phyloP scores from a whole-genome alignment of 805 yeast species.

The Myxozyma kluyveri region DNA sequence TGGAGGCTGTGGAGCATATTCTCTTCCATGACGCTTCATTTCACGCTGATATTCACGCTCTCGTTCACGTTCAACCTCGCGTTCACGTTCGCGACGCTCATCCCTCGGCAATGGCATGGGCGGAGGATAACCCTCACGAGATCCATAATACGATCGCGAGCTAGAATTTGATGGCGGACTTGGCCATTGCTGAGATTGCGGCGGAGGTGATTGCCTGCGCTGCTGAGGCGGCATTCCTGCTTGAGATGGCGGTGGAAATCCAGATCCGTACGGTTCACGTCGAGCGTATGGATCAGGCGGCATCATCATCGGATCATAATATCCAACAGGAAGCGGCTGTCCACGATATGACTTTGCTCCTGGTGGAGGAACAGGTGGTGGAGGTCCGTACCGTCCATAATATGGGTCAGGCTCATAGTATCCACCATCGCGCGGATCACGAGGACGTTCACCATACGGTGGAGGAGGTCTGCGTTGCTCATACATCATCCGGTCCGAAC shows the following conservation, averaged over 20 bases:
- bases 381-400: neutral
- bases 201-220: no score
- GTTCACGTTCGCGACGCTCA: neutral
- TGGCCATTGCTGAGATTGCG: neutral
- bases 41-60: neutral
- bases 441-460: neutral
- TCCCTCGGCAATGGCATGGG: neutral
- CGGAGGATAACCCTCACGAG: neutral
- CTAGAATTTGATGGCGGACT: slow-evolving; percentile 1
- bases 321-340: neutral
- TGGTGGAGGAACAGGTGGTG: slow-evolving; percentile 10
- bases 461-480: neutral
- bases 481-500: neutral
- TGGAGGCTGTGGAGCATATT: neutral
- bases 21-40: neutral
- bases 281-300: slow-evolving; percentile 25
- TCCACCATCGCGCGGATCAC: neutral
- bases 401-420: neutral
- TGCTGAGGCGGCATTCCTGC: neutral
- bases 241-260: neutral
- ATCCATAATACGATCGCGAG: slow-evolving; percentile 6
- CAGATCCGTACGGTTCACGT: slow-evolving; percentile 14
- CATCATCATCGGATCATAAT: slow-evolving; percentile 6
- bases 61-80: neutral
- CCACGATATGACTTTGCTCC: slow-evolving; percentile 6